Base-by-base conservation (phyloP, 148 eudicot species). In the Linanthus parryae region DNA sequence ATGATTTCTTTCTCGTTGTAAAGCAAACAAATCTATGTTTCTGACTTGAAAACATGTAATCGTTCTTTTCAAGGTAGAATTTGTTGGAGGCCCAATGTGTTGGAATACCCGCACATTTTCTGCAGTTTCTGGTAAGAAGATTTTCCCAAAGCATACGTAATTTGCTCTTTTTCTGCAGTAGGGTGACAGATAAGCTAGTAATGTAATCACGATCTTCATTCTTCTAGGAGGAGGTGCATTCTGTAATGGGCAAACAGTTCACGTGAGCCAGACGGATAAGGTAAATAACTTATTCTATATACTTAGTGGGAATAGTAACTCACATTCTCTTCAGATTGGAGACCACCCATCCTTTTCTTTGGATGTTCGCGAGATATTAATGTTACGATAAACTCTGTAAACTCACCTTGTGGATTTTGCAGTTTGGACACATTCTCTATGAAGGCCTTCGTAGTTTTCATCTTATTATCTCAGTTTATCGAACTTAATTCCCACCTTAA, bases 51-150 rank as follows among this genome's bases (percentile, higher is more conserved):
- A 62, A 36, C 37, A 46, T 69, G 50, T 49, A 14, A 25, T 25
- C 57, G 24, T 65, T 14, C 30, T 38, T 58, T 62, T 58, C 59
- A 80, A 61, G 99, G 99, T 92, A 42, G 99, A 92, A 69, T 92
- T 92, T 82, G 99, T 92, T 57, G 99, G 99, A 40, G 99, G 99
- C 30, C 82, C 91, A 56, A 73, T 77, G 79, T 88, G 96, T 65
- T 92, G 99, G 99, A 84, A 84, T 64, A 88, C 99, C 56, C 95
- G 99, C 44, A 80, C 77, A 54, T 92, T 92, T 64, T 75, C 90
- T 62, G 99, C 99, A 54, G 84, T 68, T 71, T 71, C 96, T 60
- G 99, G 99, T 92, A 69, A 48, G 74, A 40, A 56, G 26, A 40
- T 47, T 64, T 52, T 10, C 34, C 55, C 34, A 43, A 37, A 61